These are phyloP conservation scores for Colletotrichum phormii DNA, from an alignment of 2,329 filamentous ascomycete genomes.

Conservation along the genomic window DNA sequence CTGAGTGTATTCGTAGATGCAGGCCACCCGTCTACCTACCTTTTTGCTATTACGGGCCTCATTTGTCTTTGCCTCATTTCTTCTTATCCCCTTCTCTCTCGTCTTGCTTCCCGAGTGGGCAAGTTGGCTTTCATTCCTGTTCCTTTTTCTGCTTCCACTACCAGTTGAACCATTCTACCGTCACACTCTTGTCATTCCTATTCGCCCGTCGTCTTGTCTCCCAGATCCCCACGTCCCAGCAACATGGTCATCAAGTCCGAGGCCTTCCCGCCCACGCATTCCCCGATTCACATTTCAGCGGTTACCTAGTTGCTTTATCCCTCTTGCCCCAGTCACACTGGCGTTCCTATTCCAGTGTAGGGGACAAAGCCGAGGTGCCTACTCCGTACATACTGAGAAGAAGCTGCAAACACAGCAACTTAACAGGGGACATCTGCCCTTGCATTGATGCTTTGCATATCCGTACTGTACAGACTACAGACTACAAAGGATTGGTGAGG, in stretches of 20 bases:
- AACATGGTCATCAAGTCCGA: background rate
- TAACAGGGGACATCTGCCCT: conserved; percentile 22
- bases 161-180: background rate
- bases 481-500: background rate
- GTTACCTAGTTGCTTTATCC: background rate
- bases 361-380: background rate
- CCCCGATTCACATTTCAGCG: background rate
- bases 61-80: conserved; percentile 6
- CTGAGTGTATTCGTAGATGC: background rate
- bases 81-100: background rate
- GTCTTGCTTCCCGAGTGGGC: background rate
- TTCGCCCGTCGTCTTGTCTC: conserved; percentile 2
- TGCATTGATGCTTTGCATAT: conserved; percentile 11
- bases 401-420: conserved; percentile 5
- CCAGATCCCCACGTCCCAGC: background rate
- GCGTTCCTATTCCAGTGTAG: background rate
- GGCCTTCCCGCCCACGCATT: background rate
- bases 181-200: background rate
- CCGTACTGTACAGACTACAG: no score
- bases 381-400: background rate
- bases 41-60: background rate
- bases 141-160: conserved; percentile 17
- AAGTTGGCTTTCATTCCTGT: conserved; percentile 7
- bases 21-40: background rate
- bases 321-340: background rate